Evolutionary conservation across 257 asterid species (phyloP), one percentile per base, ranked within the genome.

Genomic region (Eustoma russellianum): DNA sequence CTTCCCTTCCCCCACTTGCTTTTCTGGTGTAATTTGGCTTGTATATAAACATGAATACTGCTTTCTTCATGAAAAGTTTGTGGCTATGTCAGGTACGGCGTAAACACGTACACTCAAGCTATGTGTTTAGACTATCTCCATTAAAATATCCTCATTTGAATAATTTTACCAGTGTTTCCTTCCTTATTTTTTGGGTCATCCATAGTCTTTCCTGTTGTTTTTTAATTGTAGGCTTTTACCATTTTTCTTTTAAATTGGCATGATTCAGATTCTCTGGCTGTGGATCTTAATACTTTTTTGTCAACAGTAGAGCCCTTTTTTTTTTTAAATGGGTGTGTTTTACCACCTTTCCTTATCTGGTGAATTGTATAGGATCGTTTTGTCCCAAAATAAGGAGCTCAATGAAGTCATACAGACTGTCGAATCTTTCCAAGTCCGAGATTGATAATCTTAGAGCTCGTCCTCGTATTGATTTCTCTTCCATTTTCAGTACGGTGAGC

Each of bases 401-500:
- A 38, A 91, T 91, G 98, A 87, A 75, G 83, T 75, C 95, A 17
- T 85, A 84, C 55, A 88, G 66, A 85, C 77, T 91, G 57, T 82
- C 94, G 5, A 94, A 87, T 56, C 98, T 91, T 57, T 64, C 74
- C 50, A 69, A 65, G 57, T 69, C 75, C 2, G 92, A 87, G 93
- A 94, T 85, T 68, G 80, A 84, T 72, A 68, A 70, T 65, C 96
- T 91, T 52, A 84, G 82, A 70, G 72, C 83, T 70, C 98, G 97
- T 24, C 97, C 97, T 19, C 87, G 95, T 17, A 85, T 91, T 62
- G 94, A 87, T 65, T 91, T 91, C 62, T 60, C 85, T 61, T 87
- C 97, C 34, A 81, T 87, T 66, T 91, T 91, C 63, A 47, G 66
- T 62, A 76, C 76, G 77, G 98, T 85, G 77, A 82, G 95, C 53